phyloP scores from a whole-genome alignment of 805 yeast species.

The Starmerella etchellsii region DNA sequence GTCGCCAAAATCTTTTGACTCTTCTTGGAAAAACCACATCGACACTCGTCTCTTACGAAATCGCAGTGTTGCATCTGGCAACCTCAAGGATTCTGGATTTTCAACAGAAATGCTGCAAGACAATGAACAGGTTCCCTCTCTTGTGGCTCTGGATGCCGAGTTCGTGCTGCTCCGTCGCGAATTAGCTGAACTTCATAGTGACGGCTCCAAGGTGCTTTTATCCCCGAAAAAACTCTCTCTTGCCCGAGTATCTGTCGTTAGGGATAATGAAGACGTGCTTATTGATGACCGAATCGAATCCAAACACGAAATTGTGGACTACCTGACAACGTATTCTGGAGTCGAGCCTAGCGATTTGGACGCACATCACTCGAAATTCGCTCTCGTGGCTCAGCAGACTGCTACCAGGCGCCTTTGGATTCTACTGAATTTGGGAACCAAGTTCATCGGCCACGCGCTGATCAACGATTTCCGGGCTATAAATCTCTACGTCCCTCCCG shows the following conservation, averaged over 20 bases:
- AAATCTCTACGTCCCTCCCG: constrained; percentile 72
- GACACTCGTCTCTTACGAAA: constrained; percentile 56
- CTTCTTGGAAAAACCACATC: constrained; percentile 38
- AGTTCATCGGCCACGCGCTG: constrained; percentile 91
- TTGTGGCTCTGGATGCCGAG: constrained; percentile 94
- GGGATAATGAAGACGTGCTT: constrained; percentile 34
- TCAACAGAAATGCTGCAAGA: constrained; percentile 54
- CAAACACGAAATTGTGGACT: constrained; percentile 54
- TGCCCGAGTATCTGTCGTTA: constrained; percentile 77
- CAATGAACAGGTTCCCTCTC: constrained; percentile 51
- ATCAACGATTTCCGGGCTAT: constrained; percentile 85
- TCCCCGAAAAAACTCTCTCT: constrained; percentile 65
- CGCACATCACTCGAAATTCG: constrained; percentile 47
- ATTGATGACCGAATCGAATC: constrained; percentile 87
- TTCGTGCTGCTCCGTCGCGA: constrained; percentile 76
- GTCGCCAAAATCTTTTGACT: constrained; percentile 29
- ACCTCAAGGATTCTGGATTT: constrained; percentile 31
- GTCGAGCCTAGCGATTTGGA: constrained; percentile 84
- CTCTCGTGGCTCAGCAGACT: constrained; percentile 65
- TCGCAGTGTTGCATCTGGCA: constrained; percentile 60
- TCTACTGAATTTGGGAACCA: constrained; percentile 72
- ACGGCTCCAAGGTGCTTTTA: constrained; percentile 56
- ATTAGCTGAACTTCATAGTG: constrained; percentile 59
- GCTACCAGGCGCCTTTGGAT: constrained; percentile 87
- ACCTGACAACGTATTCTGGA: constrained; percentile 86